Evolutionary conservation across 352 stramenopile species (phyloP), one percentile per base, ranked within the genome.

Genomic region (Phytopythium delawarense): DNA sequence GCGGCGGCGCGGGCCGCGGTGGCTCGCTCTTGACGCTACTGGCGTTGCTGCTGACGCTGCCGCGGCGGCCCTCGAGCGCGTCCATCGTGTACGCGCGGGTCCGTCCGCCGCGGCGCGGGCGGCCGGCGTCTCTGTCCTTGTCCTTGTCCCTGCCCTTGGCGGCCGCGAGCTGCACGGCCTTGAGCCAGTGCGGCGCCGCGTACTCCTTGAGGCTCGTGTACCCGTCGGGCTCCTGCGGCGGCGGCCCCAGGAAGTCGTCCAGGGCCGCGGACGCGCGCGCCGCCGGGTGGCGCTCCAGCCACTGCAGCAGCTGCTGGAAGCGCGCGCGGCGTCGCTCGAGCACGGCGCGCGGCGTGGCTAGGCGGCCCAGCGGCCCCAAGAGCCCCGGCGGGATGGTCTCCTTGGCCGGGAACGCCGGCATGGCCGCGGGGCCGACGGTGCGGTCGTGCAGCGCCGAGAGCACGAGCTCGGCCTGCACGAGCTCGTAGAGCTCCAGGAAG

Each of bases 171-270:
- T 87, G 74, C 57, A 91, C 66, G 15, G 71, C 77, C 44, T 75
- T 75, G 34, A 89, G 64, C 77, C 79, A 91, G 61, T 88, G 71
- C 52, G 76, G 81, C 11, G 81, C 82, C 42, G 75, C 79, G 67
- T 91, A 91, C 59, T 81, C 71, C 57, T 91, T 91, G n/a, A 91
- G 62, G 39, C 79, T 91, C 61, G 87, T 76, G 59, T 91, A 91
- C 44, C 81, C 81, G 28, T 78, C 66, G 53, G 73, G 74, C 40
- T 63, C 70, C 58, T 91, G 81, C 50, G 81, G 81, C 15, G 81
- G 77, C 40, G 74, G 70, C 12, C 81, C 79, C n/a, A 91, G 66
- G 59, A 91, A 91, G 13, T 74, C 59, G 2, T 72, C 44, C 59
- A 75, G 88, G 16, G 76, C 75, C 1, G 62, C 4, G 9, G 62